These are phyloP conservation scores for Sporothrix sp. DNA, from an alignment of 2,329 filamentous ascomycete genomes.

Conservation along the genomic window DNA sequence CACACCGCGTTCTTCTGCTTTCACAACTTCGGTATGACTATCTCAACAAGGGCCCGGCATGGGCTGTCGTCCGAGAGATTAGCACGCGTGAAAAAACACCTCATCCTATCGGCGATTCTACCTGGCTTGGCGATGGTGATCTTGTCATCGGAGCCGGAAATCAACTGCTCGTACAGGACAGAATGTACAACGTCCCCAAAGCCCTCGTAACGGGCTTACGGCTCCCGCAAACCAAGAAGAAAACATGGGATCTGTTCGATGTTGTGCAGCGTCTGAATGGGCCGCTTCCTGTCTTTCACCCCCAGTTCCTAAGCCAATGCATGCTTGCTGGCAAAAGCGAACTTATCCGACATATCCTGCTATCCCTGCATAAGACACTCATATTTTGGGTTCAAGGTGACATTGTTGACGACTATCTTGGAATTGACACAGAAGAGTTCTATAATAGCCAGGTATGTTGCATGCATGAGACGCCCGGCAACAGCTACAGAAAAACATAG, in stretches of 20 bases:
- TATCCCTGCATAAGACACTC: constrained; percentile 62
- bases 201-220: constrained; percentile 45
- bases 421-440: constrained; percentile 52
- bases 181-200: constrained; percentile 57
- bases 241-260: constrained; percentile 63
- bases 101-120: constrained; percentile 85
- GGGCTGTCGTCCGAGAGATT: constrained; percentile 77
- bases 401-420: constrained; percentile 65
- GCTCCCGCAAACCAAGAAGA: constrained; percentile 38
- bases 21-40: constrained; percentile 89
- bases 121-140: constrained; percentile 78
- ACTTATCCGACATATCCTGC: constrained; percentile 62
- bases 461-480: too few species aligned
- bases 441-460: constrained; percentile 35
- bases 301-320: constrained; percentile 79
- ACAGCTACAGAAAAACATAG: neutral
- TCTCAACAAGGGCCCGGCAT: constrained; percentile 77
- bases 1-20: constrained; percentile 71
- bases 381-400: constrained; percentile 82
- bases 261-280: constrained; percentile 78
- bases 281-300: constrained; percentile 82
- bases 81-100: constrained; percentile 72
- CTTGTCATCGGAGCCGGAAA: constrained; percentile 85
- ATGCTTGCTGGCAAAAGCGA: constrained; percentile 68
- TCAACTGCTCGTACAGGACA: constrained; percentile 77